Base-by-base conservation (phyloP, 2,329 filamentous ascomycete genomes). In the Atkinsonella hypoxylon region DNA sequence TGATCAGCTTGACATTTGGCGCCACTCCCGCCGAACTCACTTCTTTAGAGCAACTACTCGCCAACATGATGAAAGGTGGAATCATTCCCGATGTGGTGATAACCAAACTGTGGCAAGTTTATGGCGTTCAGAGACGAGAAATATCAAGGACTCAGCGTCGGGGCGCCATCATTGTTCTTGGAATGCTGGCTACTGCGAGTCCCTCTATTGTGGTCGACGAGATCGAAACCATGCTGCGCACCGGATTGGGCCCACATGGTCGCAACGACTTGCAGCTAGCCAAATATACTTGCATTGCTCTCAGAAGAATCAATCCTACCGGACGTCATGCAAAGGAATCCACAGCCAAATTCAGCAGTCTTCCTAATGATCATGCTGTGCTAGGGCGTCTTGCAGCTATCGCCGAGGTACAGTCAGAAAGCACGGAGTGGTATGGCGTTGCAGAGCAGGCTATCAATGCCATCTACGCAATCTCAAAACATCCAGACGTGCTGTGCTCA, bases 1-100 rank as follows among this genome's bases (percentile, higher is more conserved):
- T 98, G 91, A 97, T 97, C 67, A 96, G 90, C 74, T 71, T 98
- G 61, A 98, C 93, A 0, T 97, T 95, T 66, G 91, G 90, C 30
- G 90, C 91, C 1, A 95, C 91, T 0, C 89, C 91, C 0, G 93
- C 94, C 1, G 93, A 98, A 64, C 73, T 98, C 50, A 98, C 93
- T 0, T 97, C 89, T 45, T 75, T 98, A 9, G 93, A 98, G 67
- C 93, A 98, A 67, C 75, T 98, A 3, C 75, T 98, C 7, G 89
- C 87, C 55, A 97, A 89, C 0, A 98, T 98, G 93, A 95, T 96
- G 88, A 94, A 90, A 68, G 83, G 85, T 38, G 88, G 89, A 13
- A 79, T 90, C 65, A 83, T 98, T 55, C 85, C 87, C 1, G 89
- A 94, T 18, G 73, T 85, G 1, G 91, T 98, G 47, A 78, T 97